Evolutionary conservation across 164 flowering plant genomes (phyloP).

Genomic region (Aristolochia contorta): DNA sequence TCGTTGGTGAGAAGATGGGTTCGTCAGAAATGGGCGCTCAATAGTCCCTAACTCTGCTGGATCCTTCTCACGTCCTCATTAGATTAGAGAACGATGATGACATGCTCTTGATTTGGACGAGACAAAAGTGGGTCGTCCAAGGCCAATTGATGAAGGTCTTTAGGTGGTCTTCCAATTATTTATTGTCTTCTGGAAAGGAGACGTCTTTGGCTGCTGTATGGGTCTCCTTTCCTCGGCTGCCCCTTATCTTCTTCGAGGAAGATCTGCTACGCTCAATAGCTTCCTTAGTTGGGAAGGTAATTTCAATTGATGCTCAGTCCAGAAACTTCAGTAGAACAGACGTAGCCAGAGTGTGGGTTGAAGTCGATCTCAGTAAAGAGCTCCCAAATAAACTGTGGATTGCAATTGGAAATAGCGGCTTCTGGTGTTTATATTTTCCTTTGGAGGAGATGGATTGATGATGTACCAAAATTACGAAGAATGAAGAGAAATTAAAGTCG

Average conservation of each 20-base stretch:
- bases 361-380: slow-evolving; percentile 1
- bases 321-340: neutral
- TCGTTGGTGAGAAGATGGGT: neutral
- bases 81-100: slow-evolving; percentile 1
- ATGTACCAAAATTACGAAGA: no score
- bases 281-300: neutral
- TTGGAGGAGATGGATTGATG: neutral
- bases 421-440: neutral
- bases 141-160: slow-evolving; percentile 2
- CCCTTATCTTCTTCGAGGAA: slow-evolving; percentile 2
- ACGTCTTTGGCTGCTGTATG: neutral
- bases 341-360: slow-evolving; percentile 1
- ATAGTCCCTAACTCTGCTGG: neutral
- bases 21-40: neutral
- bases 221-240: neutral
- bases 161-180: neutral
- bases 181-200: neutral
- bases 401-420: neutral
- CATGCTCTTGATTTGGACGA: neutral
- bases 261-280: neutral
- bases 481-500: no score
- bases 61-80: neutral
- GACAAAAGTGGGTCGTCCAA: neutral
- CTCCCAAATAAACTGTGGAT: neutral
- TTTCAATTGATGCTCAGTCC: neutral